Base-by-base conservation (phyloP, 345 rosid genomes). In the Psidium guajava region DNA sequence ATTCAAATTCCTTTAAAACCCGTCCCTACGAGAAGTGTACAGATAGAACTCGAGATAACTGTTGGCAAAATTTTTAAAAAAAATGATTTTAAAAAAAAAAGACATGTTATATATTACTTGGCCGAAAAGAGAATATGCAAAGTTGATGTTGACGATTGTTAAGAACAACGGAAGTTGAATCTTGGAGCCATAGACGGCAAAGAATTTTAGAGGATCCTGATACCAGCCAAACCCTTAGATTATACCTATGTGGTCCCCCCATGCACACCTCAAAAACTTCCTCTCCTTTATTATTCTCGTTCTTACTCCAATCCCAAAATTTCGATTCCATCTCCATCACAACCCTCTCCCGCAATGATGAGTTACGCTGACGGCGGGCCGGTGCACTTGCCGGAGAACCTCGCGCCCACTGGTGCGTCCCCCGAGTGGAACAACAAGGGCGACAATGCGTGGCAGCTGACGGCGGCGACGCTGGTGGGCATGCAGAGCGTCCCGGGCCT, bases 401-500 rank as follows among this genome's bases (percentile, higher is more conserved):
- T 92, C 32, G 7, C 1, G 3, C 69, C 86, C 0, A 82, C 90
- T 49, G 88, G 75, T 6, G 88, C 85, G 11, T 86, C 93, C 14
- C 91, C 91, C 10, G 25, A 7, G 49, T 92, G 96, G 96, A 57
- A 82, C 69, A 92, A 82, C 90, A 92, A 90, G 49, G 94, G 85
- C 53, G 94, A 93, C 90, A 91, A 90, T 51, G 88, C 90, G 47
- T 94, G 95, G 96, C 95, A 92, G 86, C 91, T 92, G 12, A 91
- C 92, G 11, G 94, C 95, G 42, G 87, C 94, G 18, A 85, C 92
- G 5, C 16, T 93, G 85, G 95, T 92, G 5, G 89, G 94, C 82
- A 57, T 94, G 28, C 96, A 94, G 59, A 92, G 93, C 82, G 93
- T 94, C n/a, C 95, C 96, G 0, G 95, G 95, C 6, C 91, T 92